phyloP scores from a whole-genome alignment of 2,329 filamentous ascomycete species.

The Ophioceras dolichostomum region DNA sequence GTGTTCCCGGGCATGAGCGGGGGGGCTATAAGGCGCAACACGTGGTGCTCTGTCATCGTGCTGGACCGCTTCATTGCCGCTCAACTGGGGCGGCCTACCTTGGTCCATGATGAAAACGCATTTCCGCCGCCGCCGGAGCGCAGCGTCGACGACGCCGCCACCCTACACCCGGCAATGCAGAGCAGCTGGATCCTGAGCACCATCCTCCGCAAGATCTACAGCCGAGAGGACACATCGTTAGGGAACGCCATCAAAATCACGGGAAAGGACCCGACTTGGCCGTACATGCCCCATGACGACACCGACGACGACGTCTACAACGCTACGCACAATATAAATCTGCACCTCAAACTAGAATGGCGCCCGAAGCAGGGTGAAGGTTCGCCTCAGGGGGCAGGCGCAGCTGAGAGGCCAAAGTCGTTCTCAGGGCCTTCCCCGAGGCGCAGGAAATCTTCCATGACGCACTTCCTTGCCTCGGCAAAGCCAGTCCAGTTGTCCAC shows the following conservation, averaged over 20 bases:
- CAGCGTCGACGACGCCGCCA: constrained; percentile 2
- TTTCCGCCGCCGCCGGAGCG: constrained; percentile 28
- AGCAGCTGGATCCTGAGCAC: constrained; percentile 44
- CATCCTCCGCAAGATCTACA: constrained; percentile 48
- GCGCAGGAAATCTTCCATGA: too few relatives aligned
- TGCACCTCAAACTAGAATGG: too few relatives aligned
- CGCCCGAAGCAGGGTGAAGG: too few relatives aligned
- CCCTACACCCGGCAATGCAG: constrained; percentile 42
- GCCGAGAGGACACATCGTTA: too few relatives aligned
- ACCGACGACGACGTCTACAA: too few relatives aligned
- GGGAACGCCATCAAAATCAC: too few relatives aligned
- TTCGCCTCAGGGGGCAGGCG: too few relatives aligned
- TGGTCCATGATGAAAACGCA: constrained; percentile 49
- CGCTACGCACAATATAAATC: too few relatives aligned
- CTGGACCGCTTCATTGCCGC: constrained; percentile 52
- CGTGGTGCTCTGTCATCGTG: constrained; percentile 54
- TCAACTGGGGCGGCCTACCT: constrained; percentile 47
- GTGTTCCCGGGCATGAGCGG: constrained; percentile 28
- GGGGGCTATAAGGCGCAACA: constrained; percentile 38
- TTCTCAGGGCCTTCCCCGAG: too few relatives aligned
- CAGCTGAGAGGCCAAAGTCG: too few relatives aligned
- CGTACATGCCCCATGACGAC: not conserved
- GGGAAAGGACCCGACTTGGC: not conserved
- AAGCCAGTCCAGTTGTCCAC: too few relatives aligned
- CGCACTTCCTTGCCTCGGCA: too few relatives aligned